phyloP scores from a whole-genome alignment of 1,284 basidiomycete species.

The Xerocomus amazonicus region DNA sequence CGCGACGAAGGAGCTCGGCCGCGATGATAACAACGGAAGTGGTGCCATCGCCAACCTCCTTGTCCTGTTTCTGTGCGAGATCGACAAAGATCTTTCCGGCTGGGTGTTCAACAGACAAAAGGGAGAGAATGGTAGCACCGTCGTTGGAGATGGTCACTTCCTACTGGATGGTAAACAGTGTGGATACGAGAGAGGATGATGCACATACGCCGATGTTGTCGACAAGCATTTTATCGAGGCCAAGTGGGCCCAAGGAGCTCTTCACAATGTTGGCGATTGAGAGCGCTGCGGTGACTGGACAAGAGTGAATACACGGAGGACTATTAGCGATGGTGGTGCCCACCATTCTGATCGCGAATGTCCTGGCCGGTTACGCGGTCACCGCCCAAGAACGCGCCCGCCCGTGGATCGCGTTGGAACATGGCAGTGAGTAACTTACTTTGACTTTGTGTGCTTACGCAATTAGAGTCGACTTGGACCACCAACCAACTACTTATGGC shows the following conservation, averaged over 20 bases:
- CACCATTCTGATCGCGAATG: constrained; percentile 95
- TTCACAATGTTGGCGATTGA: constrained; percentile 98
- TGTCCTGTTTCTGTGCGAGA: constrained; percentile 98
- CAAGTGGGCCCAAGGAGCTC: constrained; percentile 93
- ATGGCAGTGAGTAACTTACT: constrained; percentile 35
- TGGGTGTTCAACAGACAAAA: constrained; percentile 91
- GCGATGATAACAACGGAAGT: constrained; percentile 98
- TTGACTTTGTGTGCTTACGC: constrained; percentile 26
- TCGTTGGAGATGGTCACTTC: constrained; percentile 99
- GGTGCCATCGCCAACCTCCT: constrained; percentile 99
- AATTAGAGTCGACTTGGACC: constrained; percentile 10
- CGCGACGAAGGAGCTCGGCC: constrained; percentile 90
- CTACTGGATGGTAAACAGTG: constrained; percentile 37
- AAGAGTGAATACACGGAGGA: not conserved
- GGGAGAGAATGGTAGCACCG: constrained; percentile 94
- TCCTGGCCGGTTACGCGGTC: constrained; percentile 93
- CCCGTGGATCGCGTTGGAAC: constrained; percentile 84
- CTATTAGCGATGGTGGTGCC: constrained; percentile 21
- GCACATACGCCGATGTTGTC: constrained; percentile 91
- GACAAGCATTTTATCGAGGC: constrained; percentile 96
- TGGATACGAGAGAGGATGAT: not conserved
- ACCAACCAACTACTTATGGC: constrained; percentile 33
- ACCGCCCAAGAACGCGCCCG: constrained; percentile 90
- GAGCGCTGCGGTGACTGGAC: constrained; percentile 87
- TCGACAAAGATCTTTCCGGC: constrained; percentile 97